These are phyloP conservation scores for Russula sp. DNA, from an alignment of 768 basidiomycete species.

Conservation along the genomic window DNA sequence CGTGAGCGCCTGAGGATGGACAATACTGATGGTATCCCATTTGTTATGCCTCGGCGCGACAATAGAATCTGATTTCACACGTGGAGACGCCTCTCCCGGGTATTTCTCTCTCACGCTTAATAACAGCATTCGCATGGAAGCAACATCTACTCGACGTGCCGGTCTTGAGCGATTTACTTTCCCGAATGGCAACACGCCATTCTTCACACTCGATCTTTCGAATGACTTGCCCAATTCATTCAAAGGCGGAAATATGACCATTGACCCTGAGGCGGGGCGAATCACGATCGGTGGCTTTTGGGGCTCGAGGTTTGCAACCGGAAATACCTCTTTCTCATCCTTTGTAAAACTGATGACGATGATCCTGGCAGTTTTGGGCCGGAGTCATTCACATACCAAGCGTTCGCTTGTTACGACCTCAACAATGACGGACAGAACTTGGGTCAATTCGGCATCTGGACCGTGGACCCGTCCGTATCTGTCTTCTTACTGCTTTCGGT, in stretches of 20 bases:
- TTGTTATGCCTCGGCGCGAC: neutral
- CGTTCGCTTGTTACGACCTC: conserved; percentile 67
- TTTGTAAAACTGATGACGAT: neutral
- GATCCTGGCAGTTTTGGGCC: conserved; percentile 56
- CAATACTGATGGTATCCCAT: conserved; percentile 55
- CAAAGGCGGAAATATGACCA: conserved; percentile 57
- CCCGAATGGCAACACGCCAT: conserved; percentile 56
- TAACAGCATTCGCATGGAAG: conserved; percentile 68
- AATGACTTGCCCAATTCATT: conserved; percentile 64
- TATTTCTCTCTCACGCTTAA: conserved; percentile 64
- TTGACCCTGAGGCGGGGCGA: conserved; percentile 55
- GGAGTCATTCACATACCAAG: conserved; percentile 54
- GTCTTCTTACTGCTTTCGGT: neutral
- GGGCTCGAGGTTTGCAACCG: conserved; percentile 53
- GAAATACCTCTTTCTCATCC: neutral
- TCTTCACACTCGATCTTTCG: conserved; percentile 63
- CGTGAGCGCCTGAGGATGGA: conserved; percentile 62
- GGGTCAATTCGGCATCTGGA: conserved; percentile 67
- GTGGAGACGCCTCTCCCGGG: conserved; percentile 58
- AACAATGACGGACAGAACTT: conserved; percentile 62
- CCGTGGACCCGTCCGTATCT: conserved; percentile 49
- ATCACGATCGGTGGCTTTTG: conserved; percentile 60
- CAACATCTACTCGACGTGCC: conserved; percentile 65
- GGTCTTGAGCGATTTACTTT: conserved; percentile 69
- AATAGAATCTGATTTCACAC: conserved; percentile 13